Evolutionary conservation across 345 rosid genomes (phyloP).

Genomic region (Ceriops zippeliana): DNA sequence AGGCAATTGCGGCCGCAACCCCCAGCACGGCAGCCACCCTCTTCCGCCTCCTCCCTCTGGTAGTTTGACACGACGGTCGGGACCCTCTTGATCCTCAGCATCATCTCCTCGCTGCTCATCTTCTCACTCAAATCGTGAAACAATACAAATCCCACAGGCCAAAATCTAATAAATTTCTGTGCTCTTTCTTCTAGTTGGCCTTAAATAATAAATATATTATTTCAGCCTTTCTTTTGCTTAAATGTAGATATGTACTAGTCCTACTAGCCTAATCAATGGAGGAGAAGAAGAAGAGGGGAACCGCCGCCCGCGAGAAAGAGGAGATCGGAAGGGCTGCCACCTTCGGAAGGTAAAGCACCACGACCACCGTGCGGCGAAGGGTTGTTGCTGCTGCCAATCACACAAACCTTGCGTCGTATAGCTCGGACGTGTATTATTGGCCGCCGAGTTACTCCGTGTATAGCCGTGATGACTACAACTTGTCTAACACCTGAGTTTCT

Average conservation of each 20-base stretch:
- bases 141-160: background rate
- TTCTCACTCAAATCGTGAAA: background rate
- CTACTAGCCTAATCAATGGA: conserved; percentile 12
- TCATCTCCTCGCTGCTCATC: conserved; percentile 28
- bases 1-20: conserved; percentile 89
- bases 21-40: conserved; percentile 41
- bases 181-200: no score
- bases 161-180: no score
- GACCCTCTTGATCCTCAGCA: conserved; percentile 83
- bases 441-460: conserved; percentile 63
- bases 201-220: no score
- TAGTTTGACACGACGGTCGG: conserved; percentile 80
- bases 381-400: conserved; percentile 52
- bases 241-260: conserved; percentile 2
- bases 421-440: conserved; percentile 72
- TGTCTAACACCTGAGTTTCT: conserved; percentile 22
- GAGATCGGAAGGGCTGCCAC: conserved; percentile 99
- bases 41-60: conserved; percentile 71
- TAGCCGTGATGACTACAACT: conserved; percentile 97
- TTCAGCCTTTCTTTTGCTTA: background rate
- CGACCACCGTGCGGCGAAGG: conserved; percentile 99
- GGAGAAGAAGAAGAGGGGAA: conserved; percentile 10
- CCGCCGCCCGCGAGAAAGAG: conserved; percentile 99
- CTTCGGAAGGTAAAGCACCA: conserved; percentile 99
- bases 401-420: conserved; percentile 76